phyloP scores from a whole-genome alignment of 805 yeast species.

The Myxozyma neotropica region DNA sequence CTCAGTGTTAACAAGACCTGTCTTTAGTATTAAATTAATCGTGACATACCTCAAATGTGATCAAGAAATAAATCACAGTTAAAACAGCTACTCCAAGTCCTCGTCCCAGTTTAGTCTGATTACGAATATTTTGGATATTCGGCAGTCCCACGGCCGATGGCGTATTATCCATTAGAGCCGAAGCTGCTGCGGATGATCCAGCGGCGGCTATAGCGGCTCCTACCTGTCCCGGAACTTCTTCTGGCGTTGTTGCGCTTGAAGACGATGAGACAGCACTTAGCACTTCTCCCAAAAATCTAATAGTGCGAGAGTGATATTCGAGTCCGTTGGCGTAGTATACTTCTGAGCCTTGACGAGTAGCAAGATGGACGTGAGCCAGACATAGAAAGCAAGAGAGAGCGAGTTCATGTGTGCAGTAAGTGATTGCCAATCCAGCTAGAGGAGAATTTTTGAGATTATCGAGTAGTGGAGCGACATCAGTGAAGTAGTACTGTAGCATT shows the following conservation, averaged over 20 bases:
- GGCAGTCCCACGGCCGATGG: constrained; percentile 1
- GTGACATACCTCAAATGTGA: constrained; percentile 22
- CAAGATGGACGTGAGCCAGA: constrained; percentile 22
- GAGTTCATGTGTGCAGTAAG: constrained; percentile 30
- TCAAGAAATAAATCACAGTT: constrained; percentile 28
- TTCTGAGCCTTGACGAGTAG: constrained; percentile 19
- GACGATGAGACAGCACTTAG: constrained; percentile 21
- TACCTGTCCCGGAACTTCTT: neutral
- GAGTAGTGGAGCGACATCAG: constrained; percentile 30
- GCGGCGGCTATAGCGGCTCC: neutral
- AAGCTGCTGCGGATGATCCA: neutral
- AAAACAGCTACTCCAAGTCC: constrained; percentile 29
- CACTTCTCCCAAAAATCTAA: constrained; percentile 24
- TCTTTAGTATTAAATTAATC: neutral
- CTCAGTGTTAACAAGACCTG: neutral
- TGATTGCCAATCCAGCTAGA: constrained; percentile 29
- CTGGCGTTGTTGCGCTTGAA: neutral
- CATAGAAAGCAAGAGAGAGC: constrained; percentile 30
- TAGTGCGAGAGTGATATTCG: constrained; percentile 28
- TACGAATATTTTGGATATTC: constrained; percentile 10
- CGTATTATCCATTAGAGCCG: neutral
- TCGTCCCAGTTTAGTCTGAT: constrained; percentile 21
- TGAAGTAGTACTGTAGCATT: constrained; percentile 28
- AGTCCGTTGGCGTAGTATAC: constrained; percentile 23
- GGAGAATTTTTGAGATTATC: constrained; percentile 28